These are phyloP conservation scores for Blastocystis hominis DNA, from an alignment of 352 stramenopile species.

Conservation along the genomic window DNA sequence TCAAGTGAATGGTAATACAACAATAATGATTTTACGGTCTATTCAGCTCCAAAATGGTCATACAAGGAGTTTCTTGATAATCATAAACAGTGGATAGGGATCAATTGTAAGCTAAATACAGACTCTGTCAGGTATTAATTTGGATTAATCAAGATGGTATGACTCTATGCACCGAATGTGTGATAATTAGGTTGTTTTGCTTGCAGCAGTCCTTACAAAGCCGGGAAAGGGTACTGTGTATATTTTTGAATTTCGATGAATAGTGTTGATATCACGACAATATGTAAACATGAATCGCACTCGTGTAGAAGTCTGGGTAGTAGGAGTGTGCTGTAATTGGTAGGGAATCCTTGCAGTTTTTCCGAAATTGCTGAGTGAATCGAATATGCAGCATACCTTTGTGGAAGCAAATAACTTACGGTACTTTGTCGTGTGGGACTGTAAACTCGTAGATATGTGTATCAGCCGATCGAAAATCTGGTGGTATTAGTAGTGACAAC, in stretches of 20 bases:
- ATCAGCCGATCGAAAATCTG: constrained; percentile 53
- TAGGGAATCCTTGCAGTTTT: constrained; percentile 53
- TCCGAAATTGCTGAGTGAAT: constrained; percentile 42
- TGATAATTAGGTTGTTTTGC: constrained; percentile 28
- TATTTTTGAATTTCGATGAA: background rate
- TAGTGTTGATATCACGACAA: constrained; percentile 49
- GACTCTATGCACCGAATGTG: background rate
- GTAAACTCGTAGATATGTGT: constrained; percentile 22
- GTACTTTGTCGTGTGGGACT: background rate
- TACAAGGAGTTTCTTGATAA: background rate
- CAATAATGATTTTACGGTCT: too few relatives aligned
- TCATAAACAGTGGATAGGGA: background rate
- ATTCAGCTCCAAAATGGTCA: too few relatives aligned
- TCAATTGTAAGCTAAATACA: background rate
- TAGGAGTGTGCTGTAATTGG: background rate
- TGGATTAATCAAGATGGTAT: background rate
- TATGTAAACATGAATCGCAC: constrained; percentile 54
- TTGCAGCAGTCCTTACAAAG: constrained; percentile 44
- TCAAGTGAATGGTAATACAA: too few relatives aligned
- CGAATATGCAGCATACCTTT: constrained; percentile 51
- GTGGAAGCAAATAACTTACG: constrained; percentile 40
- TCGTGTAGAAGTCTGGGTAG: background rate
- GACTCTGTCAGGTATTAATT: background rate
- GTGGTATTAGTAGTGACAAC: constrained; percentile 41
- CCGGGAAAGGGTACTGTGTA: constrained; percentile 18